These are phyloP conservation scores for Scheffersomyces illinoinensis DNA, from an alignment of 1,139 yeast genomes.

Conservation along the genomic window DNA sequence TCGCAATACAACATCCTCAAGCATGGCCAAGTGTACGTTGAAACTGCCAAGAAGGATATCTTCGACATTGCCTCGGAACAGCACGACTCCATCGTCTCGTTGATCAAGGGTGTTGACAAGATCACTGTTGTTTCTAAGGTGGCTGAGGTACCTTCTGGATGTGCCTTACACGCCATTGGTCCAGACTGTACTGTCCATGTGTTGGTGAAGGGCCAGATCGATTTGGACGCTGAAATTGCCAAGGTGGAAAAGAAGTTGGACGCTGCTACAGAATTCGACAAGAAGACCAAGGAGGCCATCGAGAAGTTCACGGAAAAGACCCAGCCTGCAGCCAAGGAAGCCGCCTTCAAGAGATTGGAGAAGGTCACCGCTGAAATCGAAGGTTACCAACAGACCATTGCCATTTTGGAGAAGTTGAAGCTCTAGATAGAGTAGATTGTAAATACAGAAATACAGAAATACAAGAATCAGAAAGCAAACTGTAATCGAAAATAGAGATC, in stretches of 20 bases:
- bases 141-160: slow-evolving; percentile 76
- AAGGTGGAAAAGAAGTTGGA: slow-evolving; percentile 79
- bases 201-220: slow-evolving; percentile 91
- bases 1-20: slow-evolving; percentile 87
- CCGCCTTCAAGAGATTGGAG: slow-evolving; percentile 68
- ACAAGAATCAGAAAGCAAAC: neutral
- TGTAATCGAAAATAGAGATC: neutral
- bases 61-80: slow-evolving; percentile 63
- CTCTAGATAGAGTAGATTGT: slow-evolving; percentile 33
- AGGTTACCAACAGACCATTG: slow-evolving; percentile 78
- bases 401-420: slow-evolving; percentile 71
- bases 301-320: slow-evolving; percentile 89
- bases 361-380: slow-evolving; percentile 81
- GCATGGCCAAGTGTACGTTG: slow-evolving; percentile 84
- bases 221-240: slow-evolving; percentile 83
- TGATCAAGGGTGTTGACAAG: slow-evolving; percentile 85
- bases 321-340: slow-evolving; percentile 75
- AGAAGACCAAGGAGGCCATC: slow-evolving; percentile 42
- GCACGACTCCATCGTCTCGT: slow-evolving; percentile 80
- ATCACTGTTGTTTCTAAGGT: slow-evolving; percentile 59
- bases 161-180: slow-evolving; percentile 80
- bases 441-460: neutral
- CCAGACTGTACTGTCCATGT: slow-evolving; percentile 85
- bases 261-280: slow-evolving; percentile 53
- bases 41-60: slow-evolving; percentile 53